Percentiles rank a stretch among this genome's conserved stretches.
Evolutionary conservation across 139 green algal genomes (phyloP).

Genomic region (Auxenochlorella pyrenoidosa): DNA sequence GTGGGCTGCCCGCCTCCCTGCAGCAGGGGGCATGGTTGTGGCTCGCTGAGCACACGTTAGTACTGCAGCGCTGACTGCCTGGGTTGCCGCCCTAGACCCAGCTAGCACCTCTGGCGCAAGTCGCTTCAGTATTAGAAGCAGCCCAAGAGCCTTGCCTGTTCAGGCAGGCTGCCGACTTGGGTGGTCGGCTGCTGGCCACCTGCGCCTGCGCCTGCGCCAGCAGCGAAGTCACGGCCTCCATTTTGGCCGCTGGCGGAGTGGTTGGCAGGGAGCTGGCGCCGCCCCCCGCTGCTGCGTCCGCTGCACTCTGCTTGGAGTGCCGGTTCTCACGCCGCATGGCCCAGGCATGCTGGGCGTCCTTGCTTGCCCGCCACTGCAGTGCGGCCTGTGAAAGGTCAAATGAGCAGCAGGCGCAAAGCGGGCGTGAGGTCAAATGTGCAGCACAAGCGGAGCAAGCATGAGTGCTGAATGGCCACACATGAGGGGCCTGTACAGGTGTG

Average conservation of each 20-base stretch:
- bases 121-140: no score
- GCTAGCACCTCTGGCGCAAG: no score
- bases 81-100: no score
- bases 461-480: background rate
- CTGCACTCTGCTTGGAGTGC: conserved; percentile 1
- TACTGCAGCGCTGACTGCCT: no score
- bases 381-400: background rate
- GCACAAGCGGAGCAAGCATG: background rate
- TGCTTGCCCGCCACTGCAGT: conserved; percentile 1
- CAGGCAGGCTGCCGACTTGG: no score
- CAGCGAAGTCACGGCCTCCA: background rate
- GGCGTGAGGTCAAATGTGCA: no score
- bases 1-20: conserved; percentile 14
- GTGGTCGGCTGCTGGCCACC: no score
- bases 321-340: conserved; percentile 13
- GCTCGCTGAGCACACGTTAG: no score
- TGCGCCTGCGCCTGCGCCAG: background rate
- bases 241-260: background rate
- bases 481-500: no score
- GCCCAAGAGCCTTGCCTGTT: no score
- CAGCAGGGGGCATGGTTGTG: background rate
- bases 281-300: background rate
- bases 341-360: background rate
- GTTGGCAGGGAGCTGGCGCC: conserved; percentile 2
- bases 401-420: background rate